Base-by-base conservation (phyloP, 306 rosid genomes). In the Psophocarpus tetragonolobus region DNA sequence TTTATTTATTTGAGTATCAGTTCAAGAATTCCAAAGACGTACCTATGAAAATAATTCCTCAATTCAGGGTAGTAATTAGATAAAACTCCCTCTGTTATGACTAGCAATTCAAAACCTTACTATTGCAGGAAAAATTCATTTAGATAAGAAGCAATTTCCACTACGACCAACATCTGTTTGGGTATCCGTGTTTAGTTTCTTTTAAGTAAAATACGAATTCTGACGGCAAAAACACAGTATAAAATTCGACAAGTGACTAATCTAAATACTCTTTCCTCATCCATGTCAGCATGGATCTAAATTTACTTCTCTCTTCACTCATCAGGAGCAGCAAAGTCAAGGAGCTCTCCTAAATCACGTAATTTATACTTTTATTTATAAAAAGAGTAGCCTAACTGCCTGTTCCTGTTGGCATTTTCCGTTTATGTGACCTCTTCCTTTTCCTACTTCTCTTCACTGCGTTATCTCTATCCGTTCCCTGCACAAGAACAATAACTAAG, bases 361-460 rank as follows among this genome's bases (percentile, higher is more conserved):
- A 33, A 33, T 51, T 54, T 54, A 6, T 21, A 54, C 21, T 23
- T 54, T 6, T 64, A 12, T 5, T 18, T 2, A 77, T 2, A 77
- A 42, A 78, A 53, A 32, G 17, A 82, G 64, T 32, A 36, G 58
- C 68, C 51, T 71, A 82, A 32, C 44, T 72, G 30, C 41, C 29
- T 13, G 71, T 5, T 47, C 47, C 84, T 0, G 32, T 33, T 23
- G 84, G 2, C 9, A n/a, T 47, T 65, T 57, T 71, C 44, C 3
- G 65, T 62, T 63, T 85, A 5, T 38, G 74, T 18, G 82, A 54
- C 71, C 88, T 85, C 74, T 82, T 85, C 76, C 88, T 82, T 66
- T 85, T 85, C 82, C 88, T 85, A 53, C 48, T 85, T 62, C 84
- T 85, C 72, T 69, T 85, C 39, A 8, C 56, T 17, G 77, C 21